phyloP scores from a whole-genome alignment of 306 rosid species.

The Vigna mungo region DNA sequence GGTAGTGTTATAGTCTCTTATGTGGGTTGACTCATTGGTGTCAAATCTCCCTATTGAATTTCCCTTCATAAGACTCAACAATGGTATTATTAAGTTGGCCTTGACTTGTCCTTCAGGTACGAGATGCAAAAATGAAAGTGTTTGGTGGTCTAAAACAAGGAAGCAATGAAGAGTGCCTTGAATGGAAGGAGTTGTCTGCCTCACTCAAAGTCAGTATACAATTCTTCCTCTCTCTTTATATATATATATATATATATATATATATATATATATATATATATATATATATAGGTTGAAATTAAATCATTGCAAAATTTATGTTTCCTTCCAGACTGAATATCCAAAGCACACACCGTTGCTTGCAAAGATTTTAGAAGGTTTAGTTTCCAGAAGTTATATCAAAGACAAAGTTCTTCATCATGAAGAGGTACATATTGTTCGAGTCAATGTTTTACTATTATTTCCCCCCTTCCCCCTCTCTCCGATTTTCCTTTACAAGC shows the following conservation, averaged over 20 bases:
- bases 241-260: too few species aligned
- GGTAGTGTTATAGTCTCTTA: too few species aligned
- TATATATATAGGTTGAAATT: conserved; percentile 12
- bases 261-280: too few species aligned
- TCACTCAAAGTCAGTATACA: conserved; percentile 70
- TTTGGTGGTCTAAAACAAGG: conserved; percentile 77
- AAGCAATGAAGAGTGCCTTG: conserved; percentile 68
- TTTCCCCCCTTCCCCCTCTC: neutral
- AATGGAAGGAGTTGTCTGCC: conserved; percentile 74
- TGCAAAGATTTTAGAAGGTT: conserved; percentile 82
- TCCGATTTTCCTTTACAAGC: conserved; percentile 12
- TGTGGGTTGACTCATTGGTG: too few species aligned
- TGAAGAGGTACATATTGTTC: conserved; percentile 64
- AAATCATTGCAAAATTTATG: conserved; percentile 39
- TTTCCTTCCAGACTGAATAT: conserved; percentile 79
- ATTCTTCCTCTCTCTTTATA: neutral
- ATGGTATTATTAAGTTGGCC: conserved; percentile 38
- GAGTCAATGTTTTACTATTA: conserved; percentile 25
- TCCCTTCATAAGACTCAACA: too few species aligned
- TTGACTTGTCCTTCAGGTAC: conserved; percentile 65
- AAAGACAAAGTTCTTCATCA: conserved; percentile 61
- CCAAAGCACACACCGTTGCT: conserved; percentile 83
- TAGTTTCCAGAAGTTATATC: conserved; percentile 63
- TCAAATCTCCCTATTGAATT: too few species aligned
- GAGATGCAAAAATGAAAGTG: conserved; percentile 84